These are phyloP conservation scores for Sanchytrium tribonematis DNA, from an alignment of 371 early-diverging fungal species.

Conservation along the genomic window DNA sequence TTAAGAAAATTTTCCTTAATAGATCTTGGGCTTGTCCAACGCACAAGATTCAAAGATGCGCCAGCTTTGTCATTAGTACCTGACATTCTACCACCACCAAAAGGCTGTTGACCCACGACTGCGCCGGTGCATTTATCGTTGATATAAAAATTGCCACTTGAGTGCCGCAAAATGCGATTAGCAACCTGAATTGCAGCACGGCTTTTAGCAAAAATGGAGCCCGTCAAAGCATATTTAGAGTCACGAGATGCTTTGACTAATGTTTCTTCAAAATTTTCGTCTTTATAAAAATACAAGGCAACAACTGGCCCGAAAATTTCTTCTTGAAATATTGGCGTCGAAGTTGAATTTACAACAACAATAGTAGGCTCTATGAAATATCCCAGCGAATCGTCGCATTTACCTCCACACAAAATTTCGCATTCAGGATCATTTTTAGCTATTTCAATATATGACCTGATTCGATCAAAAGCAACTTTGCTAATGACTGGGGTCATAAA, in stretches of 20 bases:
- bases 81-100: conserved; percentile 75
- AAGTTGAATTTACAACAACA: conserved; percentile 29
- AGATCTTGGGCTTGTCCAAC: conserved; percentile 74
- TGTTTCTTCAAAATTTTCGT: conserved; percentile 34
- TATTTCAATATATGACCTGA: conserved; percentile 55
- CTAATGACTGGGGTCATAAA: conserved; percentile 61
- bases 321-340: conserved; percentile 51
- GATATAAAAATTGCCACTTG: conserved; percentile 91
- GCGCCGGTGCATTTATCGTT: conserved; percentile 96
- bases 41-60: conserved; percentile 27
- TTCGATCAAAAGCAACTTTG: conserved; percentile 69
- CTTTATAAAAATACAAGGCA: conserved; percentile 68
- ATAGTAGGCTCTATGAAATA: conserved; percentile 78
- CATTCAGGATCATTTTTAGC: conserved; percentile 12
- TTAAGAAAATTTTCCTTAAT: conserved; percentile 87
- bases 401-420: conserved; percentile 17
- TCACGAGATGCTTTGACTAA: conserved; percentile 31
- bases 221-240: conserved; percentile 65
- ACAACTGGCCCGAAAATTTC: conserved; percentile 95
- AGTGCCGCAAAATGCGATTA: conserved; percentile 44
- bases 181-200: conserved; percentile 42
- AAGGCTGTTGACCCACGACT: conserved; percentile 86
- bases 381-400: conserved; percentile 35
- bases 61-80: conserved; percentile 98
- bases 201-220: conserved; percentile 57